A percentile compares a stretch with the other conserved stretches of the same genome.
These are phyloP conservation scores for Iris macrosiphon DNA, from an alignment of 106 monocot species.

Conservation along the genomic window DNA sequence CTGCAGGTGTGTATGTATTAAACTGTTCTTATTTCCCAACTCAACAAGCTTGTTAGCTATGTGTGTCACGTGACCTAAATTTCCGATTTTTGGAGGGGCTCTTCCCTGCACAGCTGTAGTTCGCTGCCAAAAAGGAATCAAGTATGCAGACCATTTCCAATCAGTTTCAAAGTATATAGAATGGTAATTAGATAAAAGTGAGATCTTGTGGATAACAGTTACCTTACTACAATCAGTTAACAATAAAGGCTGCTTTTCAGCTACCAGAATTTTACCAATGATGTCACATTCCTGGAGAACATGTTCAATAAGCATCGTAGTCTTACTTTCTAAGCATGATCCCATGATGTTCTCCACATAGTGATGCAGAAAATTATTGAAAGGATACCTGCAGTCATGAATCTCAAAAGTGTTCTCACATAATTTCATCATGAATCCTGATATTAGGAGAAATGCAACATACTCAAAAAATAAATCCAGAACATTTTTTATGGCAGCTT, in stretches of 20 bases:
- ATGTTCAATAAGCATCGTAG: conserved; percentile 59
- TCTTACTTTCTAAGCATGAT: conserved; percentile 88
- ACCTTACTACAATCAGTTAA: conserved; percentile 48
- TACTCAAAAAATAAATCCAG: conserved; percentile 95
- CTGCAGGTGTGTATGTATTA: conserved; percentile 76
- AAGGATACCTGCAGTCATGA: conserved; percentile 69
- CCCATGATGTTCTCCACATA: conserved; percentile 74
- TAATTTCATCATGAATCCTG: neutral
- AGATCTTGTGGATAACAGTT: neutral
- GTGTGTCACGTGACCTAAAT: conserved; percentile 77
- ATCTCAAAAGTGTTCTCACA: neutral
- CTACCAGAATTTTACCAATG: conserved; percentile 67
- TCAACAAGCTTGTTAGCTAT: conserved; percentile 83
- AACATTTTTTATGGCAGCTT: conserved; percentile 54
- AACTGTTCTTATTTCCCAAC: conserved; percentile 32
- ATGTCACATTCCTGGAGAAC: conserved; percentile 66
- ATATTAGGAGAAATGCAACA: conserved; percentile 17
- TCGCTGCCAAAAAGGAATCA: conserved; percentile 31
- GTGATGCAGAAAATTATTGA: conserved; percentile 93
- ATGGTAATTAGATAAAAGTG: neutral
- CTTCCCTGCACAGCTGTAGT: conserved; percentile 54
- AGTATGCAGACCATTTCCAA: neutral
- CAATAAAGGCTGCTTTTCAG: conserved; percentile 58
- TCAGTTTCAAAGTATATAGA: neutral
- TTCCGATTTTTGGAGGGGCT: conserved; percentile 62